Conservation (phyloP, 106 monocot genomes). For the Allium cepa region DNA sequence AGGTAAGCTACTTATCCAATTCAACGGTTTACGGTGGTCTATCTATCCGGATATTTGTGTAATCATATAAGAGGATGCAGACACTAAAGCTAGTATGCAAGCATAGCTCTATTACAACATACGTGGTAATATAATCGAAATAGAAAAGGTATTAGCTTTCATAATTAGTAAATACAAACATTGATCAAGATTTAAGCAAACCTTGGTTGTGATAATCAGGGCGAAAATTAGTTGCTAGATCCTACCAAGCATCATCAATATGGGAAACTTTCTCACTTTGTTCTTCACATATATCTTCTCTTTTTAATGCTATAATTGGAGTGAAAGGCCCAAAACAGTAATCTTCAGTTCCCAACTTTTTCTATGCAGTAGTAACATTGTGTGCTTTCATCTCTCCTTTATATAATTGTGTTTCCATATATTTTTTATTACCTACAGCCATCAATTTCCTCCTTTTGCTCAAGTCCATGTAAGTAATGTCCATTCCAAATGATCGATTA, state of each 20-base stretch:
- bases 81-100: too few species aligned
- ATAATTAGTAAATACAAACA: too few species aligned
- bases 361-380: slow-evolving; percentile 46
- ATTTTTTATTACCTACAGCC: slow-evolving; percentile 25
- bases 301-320: slow-evolving; percentile 26
- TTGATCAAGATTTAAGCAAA: slow-evolving; percentile 15
- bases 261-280: slow-evolving; percentile 9
- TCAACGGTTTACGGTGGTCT: background rate
- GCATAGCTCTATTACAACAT: background rate
- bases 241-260: slow-evolving; percentile 71
- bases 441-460: slow-evolving; percentile 26
- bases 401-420: slow-evolving; percentile 3
- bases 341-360: slow-evolving; percentile 37
- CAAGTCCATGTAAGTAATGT: slow-evolving; percentile 60
- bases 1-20: background rate
- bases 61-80: background rate
- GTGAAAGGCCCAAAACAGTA: slow-evolving; percentile 80
- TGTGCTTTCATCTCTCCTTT: slow-evolving; percentile 35
- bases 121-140: background rate
- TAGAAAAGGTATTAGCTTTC: background rate
- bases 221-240: slow-evolving; percentile 43
- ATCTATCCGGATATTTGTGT: background rate
- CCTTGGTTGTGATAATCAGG: slow-evolving; percentile 89
- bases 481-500: slow-evolving; percentile 79
- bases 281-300: slow-evolving; percentile 2